phyloP scores from a whole-genome alignment of 108 stramenopile species.

The Parmales sp. region DNA sequence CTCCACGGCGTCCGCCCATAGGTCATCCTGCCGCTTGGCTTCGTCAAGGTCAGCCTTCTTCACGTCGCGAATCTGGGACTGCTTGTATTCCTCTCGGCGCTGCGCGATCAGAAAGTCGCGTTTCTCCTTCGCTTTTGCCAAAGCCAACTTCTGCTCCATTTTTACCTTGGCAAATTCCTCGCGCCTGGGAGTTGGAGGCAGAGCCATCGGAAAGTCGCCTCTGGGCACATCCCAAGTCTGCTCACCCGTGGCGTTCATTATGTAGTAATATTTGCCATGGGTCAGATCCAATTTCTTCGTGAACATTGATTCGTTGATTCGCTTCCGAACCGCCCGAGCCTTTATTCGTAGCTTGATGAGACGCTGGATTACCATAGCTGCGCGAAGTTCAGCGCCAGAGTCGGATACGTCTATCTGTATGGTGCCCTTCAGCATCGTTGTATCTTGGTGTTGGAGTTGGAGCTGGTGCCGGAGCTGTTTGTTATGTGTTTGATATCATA shows the following conservation, averaged over 20 bases:
- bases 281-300: slow-evolving; percentile 1
- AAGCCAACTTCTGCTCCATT: background rate
- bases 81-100: background rate
- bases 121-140: background rate
- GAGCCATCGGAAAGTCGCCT: background rate
- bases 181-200: background rate
- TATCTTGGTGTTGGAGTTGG: too few relatives aligned
- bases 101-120: background rate
- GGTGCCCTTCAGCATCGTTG: background rate
- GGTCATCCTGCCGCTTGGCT: background rate
- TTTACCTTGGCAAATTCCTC: background rate
- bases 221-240: slow-evolving; percentile 3
- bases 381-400: background rate
- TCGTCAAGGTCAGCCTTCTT: background rate
- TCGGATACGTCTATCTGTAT: background rate
- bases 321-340: background rate
- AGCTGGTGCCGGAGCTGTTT: too few relatives aligned
- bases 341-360: background rate
- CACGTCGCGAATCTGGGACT: background rate
- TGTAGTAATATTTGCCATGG: background rate
- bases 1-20: slow-evolving; percentile 6
- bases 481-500: too few relatives aligned
- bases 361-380: background rate
- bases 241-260: background rate
- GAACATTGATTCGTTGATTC: background rate